These are phyloP conservation scores for Dioszegia crocea DNA, from an alignment of 768 basidiomycete species.

Conservation along the genomic window DNA sequence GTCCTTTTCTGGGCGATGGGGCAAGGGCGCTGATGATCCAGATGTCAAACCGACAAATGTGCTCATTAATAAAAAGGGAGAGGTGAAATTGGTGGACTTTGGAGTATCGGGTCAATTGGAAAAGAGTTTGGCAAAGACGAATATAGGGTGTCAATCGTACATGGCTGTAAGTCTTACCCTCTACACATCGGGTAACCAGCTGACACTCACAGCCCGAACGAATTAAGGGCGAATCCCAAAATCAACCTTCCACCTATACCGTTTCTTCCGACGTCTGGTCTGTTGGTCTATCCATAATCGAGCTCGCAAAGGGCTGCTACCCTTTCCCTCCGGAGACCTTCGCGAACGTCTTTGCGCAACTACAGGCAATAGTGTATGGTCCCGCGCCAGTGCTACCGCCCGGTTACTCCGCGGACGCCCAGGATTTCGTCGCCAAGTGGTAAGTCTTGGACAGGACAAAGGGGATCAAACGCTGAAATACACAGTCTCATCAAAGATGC, in stretches of 20 bases:
- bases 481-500: constrained; percentile 68
- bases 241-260: constrained; percentile 81
- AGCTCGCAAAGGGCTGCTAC: constrained; percentile 80
- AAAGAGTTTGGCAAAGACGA: constrained; percentile 92
- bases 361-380: constrained; percentile 93
- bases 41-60: constrained; percentile 95
- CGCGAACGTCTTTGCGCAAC: constrained; percentile 91
- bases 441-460: constrained; percentile 26
- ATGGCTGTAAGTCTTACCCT: constrained; percentile 72
- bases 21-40: constrained; percentile 36
- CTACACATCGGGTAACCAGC: neutral
- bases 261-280: constrained; percentile 97
- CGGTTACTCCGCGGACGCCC: constrained; percentile 63
- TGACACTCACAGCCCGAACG: constrained; percentile 66
- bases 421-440: constrained; percentile 78
- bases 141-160: constrained; percentile 97
- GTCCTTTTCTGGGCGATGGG: constrained; percentile 19
- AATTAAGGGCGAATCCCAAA: constrained; percentile 88
- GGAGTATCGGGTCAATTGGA: constrained; percentile 98
- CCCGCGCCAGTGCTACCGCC: constrained; percentile 82
- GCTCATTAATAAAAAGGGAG: constrained; percentile 78
- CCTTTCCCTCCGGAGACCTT: constrained; percentile 98
- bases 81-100: constrained; percentile 95
- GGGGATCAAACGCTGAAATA: neutral
- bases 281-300: constrained; percentile 86